A percentile compares a stretch with the other conserved stretches of the same genome.
Conservation (phyloP, 352 stramenopile genomes). For the Phytopythium vexans region DNA sequence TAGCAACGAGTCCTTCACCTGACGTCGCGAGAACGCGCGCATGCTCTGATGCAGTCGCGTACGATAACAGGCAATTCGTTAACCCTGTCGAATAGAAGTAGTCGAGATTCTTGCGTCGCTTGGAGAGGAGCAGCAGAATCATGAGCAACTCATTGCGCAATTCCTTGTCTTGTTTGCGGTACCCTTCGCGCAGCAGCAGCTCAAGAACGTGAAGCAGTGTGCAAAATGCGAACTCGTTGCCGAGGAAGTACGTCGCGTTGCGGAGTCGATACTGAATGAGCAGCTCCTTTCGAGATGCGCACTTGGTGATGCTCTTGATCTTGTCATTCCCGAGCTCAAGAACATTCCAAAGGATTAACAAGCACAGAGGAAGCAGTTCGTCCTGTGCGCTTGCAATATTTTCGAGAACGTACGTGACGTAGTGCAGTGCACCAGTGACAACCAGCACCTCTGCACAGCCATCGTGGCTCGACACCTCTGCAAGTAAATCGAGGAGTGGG, state of each 20-base stretch:
- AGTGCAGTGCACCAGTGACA: constrained; percentile 56
- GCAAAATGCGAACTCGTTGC: constrained; percentile 53
- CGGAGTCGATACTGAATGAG: constrained; percentile 55
- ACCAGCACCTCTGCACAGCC: constrained; percentile 66
- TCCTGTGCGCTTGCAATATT: constrained; percentile 52
- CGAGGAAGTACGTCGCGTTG: constrained; percentile 64
- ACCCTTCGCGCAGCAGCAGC: constrained; percentile 50
- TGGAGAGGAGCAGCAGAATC: constrained; percentile 56
- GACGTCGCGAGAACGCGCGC: constrained; percentile 9
- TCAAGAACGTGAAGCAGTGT: constrained; percentile 57
- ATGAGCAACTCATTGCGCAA: constrained; percentile 76
- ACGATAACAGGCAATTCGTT: constrained; percentile 57
- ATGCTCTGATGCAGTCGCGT: constrained; percentile 52
- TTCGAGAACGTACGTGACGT: constrained; percentile 64
- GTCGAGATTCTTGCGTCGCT: constrained; percentile 38
- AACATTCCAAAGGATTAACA: constrained; percentile 77
- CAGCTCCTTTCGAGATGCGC: constrained; percentile 49
- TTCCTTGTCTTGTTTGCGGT: constrained; percentile 76
- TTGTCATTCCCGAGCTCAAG: constrained; percentile 65
- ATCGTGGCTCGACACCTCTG: constrained; percentile 65
- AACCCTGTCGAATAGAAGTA: constrained; percentile 61
- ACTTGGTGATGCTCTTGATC: constrained; percentile 31
- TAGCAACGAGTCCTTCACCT: constrained; percentile 13
- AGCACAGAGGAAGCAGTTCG: constrained; percentile 63
- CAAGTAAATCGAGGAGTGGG: constrained; percentile 55